Conservation (phyloP, 148 eudicot species). For the Agrostemma githago region DNA sequence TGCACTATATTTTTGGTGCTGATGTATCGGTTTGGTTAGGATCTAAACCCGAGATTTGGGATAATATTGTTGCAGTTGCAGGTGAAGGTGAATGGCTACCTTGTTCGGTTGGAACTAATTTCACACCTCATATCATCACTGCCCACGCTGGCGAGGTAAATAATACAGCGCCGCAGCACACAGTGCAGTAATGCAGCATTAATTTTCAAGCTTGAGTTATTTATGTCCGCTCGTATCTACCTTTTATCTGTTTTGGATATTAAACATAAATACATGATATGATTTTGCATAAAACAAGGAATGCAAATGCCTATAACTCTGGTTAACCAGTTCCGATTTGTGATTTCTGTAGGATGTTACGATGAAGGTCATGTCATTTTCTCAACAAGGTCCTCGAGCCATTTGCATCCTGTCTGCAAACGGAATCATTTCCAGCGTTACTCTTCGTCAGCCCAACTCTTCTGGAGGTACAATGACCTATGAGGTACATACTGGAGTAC, state of each 20-base stretch:
- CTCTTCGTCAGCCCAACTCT: slow-evolving; percentile 93
- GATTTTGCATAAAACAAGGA: too few species aligned
- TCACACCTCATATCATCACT: slow-evolving; percentile 88
- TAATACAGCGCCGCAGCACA: not conserved
- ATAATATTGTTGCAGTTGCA: slow-evolving; percentile 32
- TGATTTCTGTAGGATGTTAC: slow-evolving; percentile 68
- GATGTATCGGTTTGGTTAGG: not conserved
- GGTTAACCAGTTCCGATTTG: slow-evolving; percentile 10
- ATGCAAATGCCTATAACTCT: not conserved
- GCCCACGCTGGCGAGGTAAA: slow-evolving; percentile 93
- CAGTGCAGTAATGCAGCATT: not conserved
- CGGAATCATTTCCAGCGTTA: slow-evolving; percentile 88
- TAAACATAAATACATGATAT: too few species aligned
- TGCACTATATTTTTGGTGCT: too few species aligned
- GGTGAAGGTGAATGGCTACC: slow-evolving; percentile 92
- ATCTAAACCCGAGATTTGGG: not conserved
- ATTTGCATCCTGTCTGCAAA: slow-evolving; percentile 93
- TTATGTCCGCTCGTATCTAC: not conserved
- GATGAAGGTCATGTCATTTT: slow-evolving; percentile 94
- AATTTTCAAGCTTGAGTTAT: not conserved
- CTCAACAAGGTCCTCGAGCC: slow-evolving; percentile 97
- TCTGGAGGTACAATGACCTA: slow-evolving; percentile 98
- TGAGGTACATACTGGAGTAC: slow-evolving; percentile 64
- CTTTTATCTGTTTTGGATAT: not conserved
- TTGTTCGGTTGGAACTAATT: slow-evolving; percentile 80